Evolutionary conservation across 306 rosid genomes (phyloP), one percentile per base, ranked within the genome.

Genomic region (Heteromeles arbutifolia): DNA sequence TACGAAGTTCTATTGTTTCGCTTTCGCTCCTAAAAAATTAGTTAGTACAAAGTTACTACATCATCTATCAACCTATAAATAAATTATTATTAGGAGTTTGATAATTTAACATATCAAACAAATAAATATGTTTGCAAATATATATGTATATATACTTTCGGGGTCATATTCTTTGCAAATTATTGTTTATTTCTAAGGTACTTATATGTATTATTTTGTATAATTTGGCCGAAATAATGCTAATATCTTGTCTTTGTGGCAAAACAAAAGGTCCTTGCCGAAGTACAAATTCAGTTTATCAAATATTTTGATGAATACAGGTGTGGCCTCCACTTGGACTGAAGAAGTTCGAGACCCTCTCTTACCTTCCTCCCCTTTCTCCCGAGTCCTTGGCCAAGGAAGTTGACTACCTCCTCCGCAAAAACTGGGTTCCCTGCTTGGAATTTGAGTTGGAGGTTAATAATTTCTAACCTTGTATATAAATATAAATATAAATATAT

Each of bases 331-430:
- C 94, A 83, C 0, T 39, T 37, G 91, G 90, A 5, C 0, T 5
- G 91, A 85, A 81, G 94, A 86, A 83, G 84, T 90, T 78, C 45
- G 94, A 92, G 91, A 92, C 97, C 26, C 92, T 92, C 6, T 92
- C 97, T 1, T 92, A 92, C 92, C 86, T 92, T 10, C 96, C 92
- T 31, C 70, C 74, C 0, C 86, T 92, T 1, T 1, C 15, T 0
- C 0, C 0, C 0, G 62, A 8, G 0, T 8, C 48, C 21, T 78
- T 90, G 87, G 26, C 17, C 1, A 92, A 75, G 90, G 88, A 92
- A 87, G 25, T 86, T 4, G 92, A 79, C 0, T 92, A 87, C 92
- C 92, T 92, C 62, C 39, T 92, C 0, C 69, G 78, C 31, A 70
- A 50, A 0, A 82, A 83, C 31, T 90, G 90, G 97, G 4, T 92